Percentiles rank a stretch among this genome's conserved stretches.
phyloP scores from a whole-genome alignment of 208 protist species.

The Porcisia hertigi region DNA sequence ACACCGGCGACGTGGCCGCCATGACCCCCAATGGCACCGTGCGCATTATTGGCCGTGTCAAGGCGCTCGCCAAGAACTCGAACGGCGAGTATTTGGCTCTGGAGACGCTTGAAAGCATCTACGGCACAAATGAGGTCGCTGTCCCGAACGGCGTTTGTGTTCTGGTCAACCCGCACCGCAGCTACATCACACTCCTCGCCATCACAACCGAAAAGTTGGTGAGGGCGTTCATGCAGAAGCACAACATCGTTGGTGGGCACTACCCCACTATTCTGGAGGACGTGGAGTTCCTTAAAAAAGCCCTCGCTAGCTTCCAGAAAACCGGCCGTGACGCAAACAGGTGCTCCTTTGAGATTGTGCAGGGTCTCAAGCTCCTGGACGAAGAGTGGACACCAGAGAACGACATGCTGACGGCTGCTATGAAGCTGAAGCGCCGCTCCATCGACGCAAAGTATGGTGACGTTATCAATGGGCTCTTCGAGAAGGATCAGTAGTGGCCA shows the following conservation, averaged over 20 bases:
- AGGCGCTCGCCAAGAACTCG: conserved; percentile 91
- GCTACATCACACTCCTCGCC: conserved; percentile 61
- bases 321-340: conserved; percentile 51
- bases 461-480: conserved; percentile 66
- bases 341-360: conserved; percentile 77
- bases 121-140: conserved; percentile 56
- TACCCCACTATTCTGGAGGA: conserved; percentile 60
- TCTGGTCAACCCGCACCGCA: conserved; percentile 74
- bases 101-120: conserved; percentile 80
- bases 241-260: conserved; percentile 38
- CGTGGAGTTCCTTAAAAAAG: conserved; percentile 45
- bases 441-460: conserved; percentile 70
- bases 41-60: conserved; percentile 85
- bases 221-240: conserved; percentile 56
- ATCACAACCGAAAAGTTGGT: conserved; percentile 58
- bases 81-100: conserved; percentile 92
- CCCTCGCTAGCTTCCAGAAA: conserved; percentile 45
- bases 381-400: conserved; percentile 89
- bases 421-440: conserved; percentile 77
- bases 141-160: conserved; percentile 72
- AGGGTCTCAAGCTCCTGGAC: conserved; percentile 46
- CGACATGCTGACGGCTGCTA: conserved; percentile 73
- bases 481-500: conserved; percentile 33
- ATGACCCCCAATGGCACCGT: conserved; percentile 62
- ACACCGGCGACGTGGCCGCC: conserved; percentile 87